phyloP scores from a whole-genome alignment of 257 asterid species.

The Jasminum sambac region DNA sequence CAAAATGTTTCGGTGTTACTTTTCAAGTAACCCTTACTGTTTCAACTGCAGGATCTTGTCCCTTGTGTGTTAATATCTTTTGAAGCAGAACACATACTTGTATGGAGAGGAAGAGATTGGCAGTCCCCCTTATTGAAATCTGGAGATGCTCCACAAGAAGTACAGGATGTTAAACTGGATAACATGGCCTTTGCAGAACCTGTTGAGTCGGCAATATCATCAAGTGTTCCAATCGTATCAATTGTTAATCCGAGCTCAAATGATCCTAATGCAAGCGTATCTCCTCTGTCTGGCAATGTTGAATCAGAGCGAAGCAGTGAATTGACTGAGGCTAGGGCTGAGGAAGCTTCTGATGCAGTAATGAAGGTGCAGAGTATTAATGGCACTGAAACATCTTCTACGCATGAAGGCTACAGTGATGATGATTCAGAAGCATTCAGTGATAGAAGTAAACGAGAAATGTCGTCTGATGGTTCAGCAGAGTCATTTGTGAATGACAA shows the following conservation, averaged over 20 bases:
- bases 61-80: conserved; percentile 90
- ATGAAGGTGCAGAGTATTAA: conserved; percentile 20
- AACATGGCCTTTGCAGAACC: conserved; percentile 28
- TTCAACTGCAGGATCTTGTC: conserved; percentile 76
- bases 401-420: conserved; percentile 9
- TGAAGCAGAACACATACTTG: conserved; percentile 77
- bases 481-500: conserved; percentile 25
- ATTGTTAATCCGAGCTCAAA: conserved; percentile 16
- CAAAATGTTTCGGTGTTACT: neutral
- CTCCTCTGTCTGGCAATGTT: conserved; percentile 26
- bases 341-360: conserved; percentile 31
- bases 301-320: conserved; percentile 31
- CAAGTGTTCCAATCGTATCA: conserved; percentile 28
- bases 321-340: conserved; percentile 22
- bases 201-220: conserved; percentile 25
- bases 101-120: conserved; percentile 91
- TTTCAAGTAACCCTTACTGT: conserved; percentile 14
- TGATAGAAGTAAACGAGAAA: conserved; percentile 23
- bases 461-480: conserved; percentile 24
- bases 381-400: conserved; percentile 23
- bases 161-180: conserved; percentile 31
- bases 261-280: conserved; percentile 27
- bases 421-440: conserved; percentile 23
- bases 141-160: conserved; percentile 30
- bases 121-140: conserved; percentile 49